Percentiles rank a stretch among this genome's conserved stretches.
Evolutionary conservation across 2,329 filamentous ascomycete species (phyloP).

Genomic region (Achaetomium macrosporum): DNA sequence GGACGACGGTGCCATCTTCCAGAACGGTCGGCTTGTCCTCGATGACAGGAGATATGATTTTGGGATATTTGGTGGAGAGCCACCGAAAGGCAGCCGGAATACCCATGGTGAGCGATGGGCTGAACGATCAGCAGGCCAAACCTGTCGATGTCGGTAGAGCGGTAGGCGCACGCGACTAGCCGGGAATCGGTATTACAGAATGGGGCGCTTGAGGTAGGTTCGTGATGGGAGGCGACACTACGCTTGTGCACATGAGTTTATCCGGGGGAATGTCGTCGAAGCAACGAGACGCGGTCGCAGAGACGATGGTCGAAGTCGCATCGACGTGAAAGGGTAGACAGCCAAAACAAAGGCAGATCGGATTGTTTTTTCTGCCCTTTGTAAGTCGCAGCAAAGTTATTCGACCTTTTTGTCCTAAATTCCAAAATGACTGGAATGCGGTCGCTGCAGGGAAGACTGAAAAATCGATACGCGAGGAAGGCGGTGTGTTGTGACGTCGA

Average conservation of each 20-base stretch:
- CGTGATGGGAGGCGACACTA: not conserved
- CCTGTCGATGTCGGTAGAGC: not conserved
- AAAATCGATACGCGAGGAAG: too few species aligned
- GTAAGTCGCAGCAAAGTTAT: too few species aligned
- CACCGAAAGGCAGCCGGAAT: slow-evolving; percentile 93
- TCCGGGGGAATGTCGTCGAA: not conserved
- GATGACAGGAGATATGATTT: slow-evolving; percentile 87
- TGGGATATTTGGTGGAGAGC: slow-evolving; percentile 95
- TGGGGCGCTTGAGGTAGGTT: not conserved
- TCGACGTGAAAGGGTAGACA: not conserved
- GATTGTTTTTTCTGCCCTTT: too few species aligned
- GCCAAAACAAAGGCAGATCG: not conserved
- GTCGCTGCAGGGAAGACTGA: too few species aligned
- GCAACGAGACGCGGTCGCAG: not conserved
- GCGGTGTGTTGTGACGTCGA: too few species aligned
- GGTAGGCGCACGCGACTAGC: not conserved
- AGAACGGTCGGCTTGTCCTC: slow-evolving; percentile 79
- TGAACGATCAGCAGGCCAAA: not conserved
- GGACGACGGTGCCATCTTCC: slow-evolving; percentile 73
- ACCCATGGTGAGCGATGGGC: slow-evolving; percentile 58
- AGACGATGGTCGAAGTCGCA: not conserved
- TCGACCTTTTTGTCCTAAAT: too few species aligned
- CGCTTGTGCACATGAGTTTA: slow-evolving; percentile 7
- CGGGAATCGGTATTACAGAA: slow-evolving; percentile 5
- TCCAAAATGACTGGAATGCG: too few species aligned